Conservation (phyloP, 768 basidiomycete species). For the Rhodosporidiobolus odoratus region DNA sequence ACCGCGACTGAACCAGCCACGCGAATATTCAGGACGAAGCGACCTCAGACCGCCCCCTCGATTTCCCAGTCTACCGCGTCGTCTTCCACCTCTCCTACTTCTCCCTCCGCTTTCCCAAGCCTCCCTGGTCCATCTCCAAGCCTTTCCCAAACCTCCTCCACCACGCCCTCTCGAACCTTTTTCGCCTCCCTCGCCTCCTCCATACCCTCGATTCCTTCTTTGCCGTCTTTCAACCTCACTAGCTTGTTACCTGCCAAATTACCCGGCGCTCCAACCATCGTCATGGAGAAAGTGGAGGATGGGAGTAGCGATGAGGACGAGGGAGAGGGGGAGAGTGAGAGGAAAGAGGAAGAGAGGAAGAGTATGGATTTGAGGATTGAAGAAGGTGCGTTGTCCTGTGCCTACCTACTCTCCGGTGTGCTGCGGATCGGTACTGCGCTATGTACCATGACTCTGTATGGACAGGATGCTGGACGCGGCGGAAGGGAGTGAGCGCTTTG, state of each 20-base stretch:
- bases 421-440: too few species aligned
- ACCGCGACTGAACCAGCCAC: too few species aligned
- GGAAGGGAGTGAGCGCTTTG: too few species aligned
- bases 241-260: background rate
- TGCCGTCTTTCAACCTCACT: background rate
- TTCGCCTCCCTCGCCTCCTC: constrained; percentile 8
- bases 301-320: background rate
- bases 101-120: background rate
- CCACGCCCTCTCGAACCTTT: background rate
- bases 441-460: too few species aligned
- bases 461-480: too few species aligned
- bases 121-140: too few species aligned
- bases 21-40: too few species aligned
- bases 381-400: constrained; percentile 19
- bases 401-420: background rate
- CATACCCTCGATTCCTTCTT: background rate
- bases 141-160: background rate
- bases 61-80: background rate
- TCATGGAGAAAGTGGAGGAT: background rate
- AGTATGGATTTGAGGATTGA: constrained; percentile 29
- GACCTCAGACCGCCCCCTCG: background rate
- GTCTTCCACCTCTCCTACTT: background rate
- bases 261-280: background rate
- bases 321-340: background rate
- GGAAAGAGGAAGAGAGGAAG: constrained; percentile 2